phyloP scores from a whole-genome alignment of 805 yeast genomes.

The Isabelozyma gotoi region DNA sequence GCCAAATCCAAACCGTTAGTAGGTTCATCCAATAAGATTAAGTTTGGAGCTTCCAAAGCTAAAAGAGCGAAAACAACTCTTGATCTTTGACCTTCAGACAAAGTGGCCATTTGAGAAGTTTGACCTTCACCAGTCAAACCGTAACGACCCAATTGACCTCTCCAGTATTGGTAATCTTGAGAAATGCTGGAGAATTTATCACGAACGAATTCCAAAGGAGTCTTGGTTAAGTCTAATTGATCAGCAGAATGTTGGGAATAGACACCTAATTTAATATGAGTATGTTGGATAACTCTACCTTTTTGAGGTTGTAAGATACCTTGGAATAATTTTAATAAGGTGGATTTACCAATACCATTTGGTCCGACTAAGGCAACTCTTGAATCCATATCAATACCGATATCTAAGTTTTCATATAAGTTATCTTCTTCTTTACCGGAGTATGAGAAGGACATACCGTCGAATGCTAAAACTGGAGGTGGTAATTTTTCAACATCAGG shows the following conservation, averaged over 20 bases:
- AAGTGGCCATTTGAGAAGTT: conserved; percentile 97
- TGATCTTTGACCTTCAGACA: conserved; percentile 99
- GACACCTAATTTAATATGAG: conserved; percentile 97
- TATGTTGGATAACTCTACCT: conserved; percentile 96
- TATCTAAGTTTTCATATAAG: conserved; percentile 85
- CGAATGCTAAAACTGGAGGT: conserved; percentile 97
- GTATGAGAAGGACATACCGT: conserved; percentile 90
- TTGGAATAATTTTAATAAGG: conserved; percentile 93
- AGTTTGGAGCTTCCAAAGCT: conserved; percentile 94
- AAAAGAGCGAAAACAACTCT: conserved; percentile 96
- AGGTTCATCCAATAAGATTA: conserved; percentile 96
- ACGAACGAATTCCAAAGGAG: conserved; percentile 95
- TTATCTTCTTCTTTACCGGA: conserved; percentile 81
- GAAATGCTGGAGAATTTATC: conserved; percentile 87
- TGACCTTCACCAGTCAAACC: conserved; percentile 99
- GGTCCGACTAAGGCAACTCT: conserved; percentile 98
- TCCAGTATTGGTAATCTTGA: conserved; percentile 98
- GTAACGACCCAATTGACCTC: conserved; percentile 95
- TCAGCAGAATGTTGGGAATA: conserved; percentile 99
- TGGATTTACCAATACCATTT: conserved; percentile 98
- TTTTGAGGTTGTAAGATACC: conserved; percentile 86
- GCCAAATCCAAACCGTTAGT: conserved; percentile 99
- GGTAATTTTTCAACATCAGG: conserved; percentile 96
- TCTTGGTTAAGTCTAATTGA: conserved; percentile 92
- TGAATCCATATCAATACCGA: conserved; percentile 99